Percentiles rank a stretch among this genome's conserved stretches.
Conservation (phyloP, 1,139 yeast species). For the Diutina sp. region DNA sequence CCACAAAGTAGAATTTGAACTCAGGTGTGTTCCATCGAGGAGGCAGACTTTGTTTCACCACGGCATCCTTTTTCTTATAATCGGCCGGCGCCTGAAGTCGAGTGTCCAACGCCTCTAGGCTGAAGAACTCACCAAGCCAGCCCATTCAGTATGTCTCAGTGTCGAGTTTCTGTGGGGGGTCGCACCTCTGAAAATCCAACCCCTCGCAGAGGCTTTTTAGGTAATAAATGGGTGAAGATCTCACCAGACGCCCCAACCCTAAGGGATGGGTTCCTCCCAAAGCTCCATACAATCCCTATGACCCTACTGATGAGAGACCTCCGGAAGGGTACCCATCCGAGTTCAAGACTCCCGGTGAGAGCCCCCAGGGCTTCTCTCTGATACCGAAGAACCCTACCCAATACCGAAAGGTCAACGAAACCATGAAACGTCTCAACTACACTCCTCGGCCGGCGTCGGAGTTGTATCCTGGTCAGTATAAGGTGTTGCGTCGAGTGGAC, state of each 20-base stretch:
- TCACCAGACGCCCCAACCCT: slow-evolving; percentile 61
- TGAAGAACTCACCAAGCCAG: slow-evolving; percentile 24
- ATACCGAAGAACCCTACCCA: slow-evolving; percentile 59
- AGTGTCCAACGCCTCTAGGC: slow-evolving; percentile 67
- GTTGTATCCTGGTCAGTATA: slow-evolving; percentile 68
- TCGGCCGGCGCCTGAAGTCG: slow-evolving; percentile 49
- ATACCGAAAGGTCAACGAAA: slow-evolving; percentile 56
- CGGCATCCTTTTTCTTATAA: slow-evolving; percentile 22
- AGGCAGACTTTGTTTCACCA: slow-evolving; percentile 30
- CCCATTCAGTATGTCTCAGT: neutral
- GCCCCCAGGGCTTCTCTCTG: slow-evolving; percentile 44
- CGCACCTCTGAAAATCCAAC: neutral
- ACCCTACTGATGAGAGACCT: slow-evolving; percentile 64
- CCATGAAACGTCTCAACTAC: slow-evolving; percentile 61
- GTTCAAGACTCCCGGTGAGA: slow-evolving; percentile 42
- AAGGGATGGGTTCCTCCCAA: slow-evolving; percentile 74
- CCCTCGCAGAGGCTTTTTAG: neutral
- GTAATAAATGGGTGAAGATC: slow-evolving; percentile 8
- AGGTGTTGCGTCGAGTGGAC: slow-evolving; percentile 52
- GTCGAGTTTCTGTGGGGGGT: neutral
- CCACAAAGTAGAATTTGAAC: slow-evolving; percentile 50
- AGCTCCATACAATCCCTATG: slow-evolving; percentile 81
- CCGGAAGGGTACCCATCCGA: slow-evolving; percentile 82
- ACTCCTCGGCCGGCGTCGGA: slow-evolving; percentile 72
- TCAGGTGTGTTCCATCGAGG: slow-evolving; percentile 70